Evolutionary conservation across 108 stramenopile species (phyloP).

Genomic region (Skeletonema potamos): DNA sequence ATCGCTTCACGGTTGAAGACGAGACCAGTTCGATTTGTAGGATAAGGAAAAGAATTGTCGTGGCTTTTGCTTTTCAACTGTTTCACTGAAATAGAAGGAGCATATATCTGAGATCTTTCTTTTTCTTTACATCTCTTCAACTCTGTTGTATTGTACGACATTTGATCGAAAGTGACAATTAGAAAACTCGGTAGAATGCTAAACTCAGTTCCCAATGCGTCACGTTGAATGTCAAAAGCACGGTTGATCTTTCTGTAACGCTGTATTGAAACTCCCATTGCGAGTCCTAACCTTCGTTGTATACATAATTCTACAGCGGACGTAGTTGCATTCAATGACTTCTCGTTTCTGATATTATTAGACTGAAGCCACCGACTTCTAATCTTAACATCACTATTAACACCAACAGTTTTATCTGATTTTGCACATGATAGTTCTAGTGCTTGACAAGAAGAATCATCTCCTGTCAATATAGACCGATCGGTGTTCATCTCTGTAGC

Average conservation of each 20-base stretch:
- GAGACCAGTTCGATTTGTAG: constrained; percentile 10
- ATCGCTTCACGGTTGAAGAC: constrained; percentile 22
- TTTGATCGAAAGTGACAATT: constrained; percentile 16
- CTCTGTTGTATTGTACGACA: constrained; percentile 7
- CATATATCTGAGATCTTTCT: constrained; percentile 2
- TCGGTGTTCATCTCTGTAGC: constrained; percentile 21
- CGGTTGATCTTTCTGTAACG: constrained; percentile 25
- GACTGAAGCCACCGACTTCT: background rate
- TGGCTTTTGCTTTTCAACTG: background rate
- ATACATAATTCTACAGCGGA: constrained; percentile 7
- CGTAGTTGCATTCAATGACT: background rate
- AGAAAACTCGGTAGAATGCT: constrained; percentile 15
- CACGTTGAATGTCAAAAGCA: background rate
- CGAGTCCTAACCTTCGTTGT: constrained; percentile 23
- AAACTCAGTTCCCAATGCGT: background rate
- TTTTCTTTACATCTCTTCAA: constrained; percentile 4
- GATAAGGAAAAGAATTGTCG: background rate
- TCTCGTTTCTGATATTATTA: background rate
- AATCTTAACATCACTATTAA: background rate
- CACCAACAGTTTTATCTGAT: background rate
- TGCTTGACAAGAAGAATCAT: background rate
- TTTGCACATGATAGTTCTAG: background rate
- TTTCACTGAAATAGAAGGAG: constrained; percentile 7
- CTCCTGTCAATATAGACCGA: background rate
- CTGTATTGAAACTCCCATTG: constrained; percentile 20